A percentile compares a stretch with the other conserved stretches of the same genome.
These are phyloP conservation scores for Fragaria ananassa DNA, from an alignment of 306 rosid genomes.

Conservation along the genomic window DNA sequence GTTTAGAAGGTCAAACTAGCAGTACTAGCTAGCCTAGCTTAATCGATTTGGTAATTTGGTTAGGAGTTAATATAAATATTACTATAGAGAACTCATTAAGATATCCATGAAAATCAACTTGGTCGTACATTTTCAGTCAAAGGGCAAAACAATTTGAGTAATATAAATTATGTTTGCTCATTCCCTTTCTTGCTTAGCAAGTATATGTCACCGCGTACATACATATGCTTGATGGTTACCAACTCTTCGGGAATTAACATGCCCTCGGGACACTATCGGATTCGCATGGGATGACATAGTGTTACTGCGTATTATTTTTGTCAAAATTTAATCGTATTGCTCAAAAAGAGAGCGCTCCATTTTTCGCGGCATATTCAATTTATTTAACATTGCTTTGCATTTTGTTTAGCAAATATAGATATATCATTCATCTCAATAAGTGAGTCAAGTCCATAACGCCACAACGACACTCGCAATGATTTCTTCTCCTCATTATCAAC, in stretches of 20 bases:
- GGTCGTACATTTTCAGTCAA: neutral
- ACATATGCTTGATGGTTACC: neutral
- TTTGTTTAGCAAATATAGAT: too few relatives aligned
- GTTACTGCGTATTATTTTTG: too few relatives aligned
- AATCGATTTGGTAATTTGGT: slow-evolving; percentile 2
- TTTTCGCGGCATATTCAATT: too few relatives aligned
- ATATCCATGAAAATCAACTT: neutral
- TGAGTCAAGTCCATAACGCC: too few relatives aligned
- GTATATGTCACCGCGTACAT: neutral
- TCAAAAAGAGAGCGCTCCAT: too few relatives aligned
- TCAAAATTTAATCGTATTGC: too few relatives aligned
- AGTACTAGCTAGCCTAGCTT: neutral
- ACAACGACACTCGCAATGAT: too few relatives aligned
- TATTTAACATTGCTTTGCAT: too few relatives aligned
- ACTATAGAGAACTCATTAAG: neutral
- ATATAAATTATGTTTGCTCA: neutral
- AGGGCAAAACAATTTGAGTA: neutral
- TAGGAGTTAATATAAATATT: neutral
- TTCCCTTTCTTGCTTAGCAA: neutral
- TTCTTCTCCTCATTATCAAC: too few relatives aligned
- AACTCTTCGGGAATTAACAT: neutral
- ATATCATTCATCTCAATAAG: too few relatives aligned
- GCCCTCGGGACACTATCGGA: neutral
- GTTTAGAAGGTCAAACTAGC: neutral
- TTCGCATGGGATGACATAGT: too few relatives aligned